Percentiles rank a stretch among this genome's conserved stretches.
These are phyloP conservation scores for Perkinsela sp. DNA, from an alignment of 208 protist genomes.

Conservation along the genomic window DNA sequence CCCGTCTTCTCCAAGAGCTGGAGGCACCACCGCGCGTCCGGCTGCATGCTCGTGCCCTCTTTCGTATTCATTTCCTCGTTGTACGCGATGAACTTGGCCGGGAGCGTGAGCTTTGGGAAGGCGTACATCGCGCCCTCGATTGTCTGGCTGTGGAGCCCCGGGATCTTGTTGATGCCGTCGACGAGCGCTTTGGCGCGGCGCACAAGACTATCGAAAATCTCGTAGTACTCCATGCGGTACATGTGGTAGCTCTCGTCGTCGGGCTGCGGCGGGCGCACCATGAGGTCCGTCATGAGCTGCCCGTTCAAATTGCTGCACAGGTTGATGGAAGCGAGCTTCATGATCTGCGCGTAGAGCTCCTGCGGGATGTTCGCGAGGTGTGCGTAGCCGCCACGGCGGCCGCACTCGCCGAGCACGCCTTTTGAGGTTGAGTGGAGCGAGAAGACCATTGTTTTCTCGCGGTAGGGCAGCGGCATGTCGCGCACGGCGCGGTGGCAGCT, in stretches of 20 bases:
- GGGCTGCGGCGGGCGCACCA: conserved; percentile 72
- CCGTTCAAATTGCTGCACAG: conserved; percentile 87
- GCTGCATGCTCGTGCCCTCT: conserved; percentile 23
- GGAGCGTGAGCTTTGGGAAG: conserved; percentile 77
- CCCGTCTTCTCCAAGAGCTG: conserved; percentile 78
- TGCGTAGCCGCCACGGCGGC: conserved; percentile 88
- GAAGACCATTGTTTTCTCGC: conserved; percentile 19
- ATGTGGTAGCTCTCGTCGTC: conserved; percentile 62
- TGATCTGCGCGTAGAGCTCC: conserved; percentile 44
- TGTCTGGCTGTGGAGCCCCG: conserved; percentile 65
- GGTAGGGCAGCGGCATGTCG: conserved; percentile 23
- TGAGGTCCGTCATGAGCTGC: conserved; percentile 72
- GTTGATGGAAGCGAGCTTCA: conserved; percentile 78
- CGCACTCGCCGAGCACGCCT: conserved; percentile 89
- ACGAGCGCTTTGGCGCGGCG: conserved; percentile 25
- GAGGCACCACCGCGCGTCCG: conserved; percentile 83
- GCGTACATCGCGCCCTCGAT: conserved; percentile 91
- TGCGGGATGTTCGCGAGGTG: conserved; percentile 42
- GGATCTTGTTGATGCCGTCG: conserved; percentile 61
- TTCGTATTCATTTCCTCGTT: conserved; percentile 19
- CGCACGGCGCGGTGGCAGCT: conserved; percentile 53
- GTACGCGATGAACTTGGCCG: conserved; percentile 27
- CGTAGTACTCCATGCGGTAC: conserved; percentile 48
- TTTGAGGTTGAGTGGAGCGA: conserved; percentile 94
- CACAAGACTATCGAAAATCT: conserved; percentile 29